Evolutionary conservation across 129 eudicot genomes (phyloP).

Genomic region (Tagetes patula): DNA sequence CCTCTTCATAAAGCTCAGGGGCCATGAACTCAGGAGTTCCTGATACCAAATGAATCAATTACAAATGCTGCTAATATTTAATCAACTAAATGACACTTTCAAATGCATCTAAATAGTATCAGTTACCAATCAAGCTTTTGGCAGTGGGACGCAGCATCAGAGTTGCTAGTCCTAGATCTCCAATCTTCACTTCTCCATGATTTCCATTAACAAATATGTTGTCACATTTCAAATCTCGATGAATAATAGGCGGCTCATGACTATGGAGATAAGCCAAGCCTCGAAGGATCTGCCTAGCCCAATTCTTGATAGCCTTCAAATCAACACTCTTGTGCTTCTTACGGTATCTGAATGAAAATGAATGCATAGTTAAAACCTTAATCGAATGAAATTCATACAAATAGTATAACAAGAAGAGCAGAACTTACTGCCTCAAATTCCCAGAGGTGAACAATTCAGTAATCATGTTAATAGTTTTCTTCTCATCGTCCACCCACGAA

Average conservation of each 20-base stretch:
- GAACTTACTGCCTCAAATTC: conserved; percentile 52
- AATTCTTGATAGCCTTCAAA: conserved; percentile 54
- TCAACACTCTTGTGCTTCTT: conserved; percentile 52
- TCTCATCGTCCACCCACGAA: conserved; percentile 52
- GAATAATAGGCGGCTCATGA: conserved; percentile 62
- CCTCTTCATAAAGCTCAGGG: conserved; percentile 50
- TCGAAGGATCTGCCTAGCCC: conserved; percentile 56
- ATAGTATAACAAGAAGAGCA: not conserved
- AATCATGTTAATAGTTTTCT: conserved; percentile 53
- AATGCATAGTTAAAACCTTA: not conserved
- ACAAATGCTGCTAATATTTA: not conserved
- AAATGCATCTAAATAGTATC: not conserved
- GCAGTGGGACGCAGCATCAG: conserved; percentile 37
- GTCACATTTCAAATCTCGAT: conserved; percentile 68
- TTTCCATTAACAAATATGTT: conserved; percentile 70
- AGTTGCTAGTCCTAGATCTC: conserved; percentile 68
- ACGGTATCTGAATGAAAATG: conserved; percentile 36
- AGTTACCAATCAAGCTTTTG: conserved; percentile 34
- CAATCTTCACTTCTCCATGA: conserved; percentile 71
- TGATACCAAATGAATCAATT: conserved; percentile 3
- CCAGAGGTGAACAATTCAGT: conserved; percentile 59
- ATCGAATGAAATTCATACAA: not conserved
- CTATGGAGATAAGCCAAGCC: conserved; percentile 59
- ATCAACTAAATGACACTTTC: not conserved
- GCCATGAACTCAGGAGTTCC: conserved; percentile 54